Evolutionary conservation across 78 protist genomes (phyloP).

Genomic region (Capsaspora owczarzaki): DNA sequence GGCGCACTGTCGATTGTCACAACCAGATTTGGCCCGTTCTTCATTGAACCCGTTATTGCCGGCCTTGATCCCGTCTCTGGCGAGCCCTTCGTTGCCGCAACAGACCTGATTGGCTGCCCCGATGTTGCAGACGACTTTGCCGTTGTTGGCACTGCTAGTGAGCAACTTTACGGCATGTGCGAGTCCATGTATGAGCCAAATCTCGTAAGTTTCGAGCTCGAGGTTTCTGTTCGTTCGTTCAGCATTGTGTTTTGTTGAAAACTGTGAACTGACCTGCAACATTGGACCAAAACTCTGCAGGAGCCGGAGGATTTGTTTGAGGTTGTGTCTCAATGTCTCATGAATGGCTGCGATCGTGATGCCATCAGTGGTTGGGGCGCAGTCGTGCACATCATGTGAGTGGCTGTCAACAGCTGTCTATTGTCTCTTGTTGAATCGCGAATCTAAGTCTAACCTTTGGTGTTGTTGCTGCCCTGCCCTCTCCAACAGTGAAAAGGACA

Average conservation of each 20-base stretch:
- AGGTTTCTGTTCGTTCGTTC: neutral
- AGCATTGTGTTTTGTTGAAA: neutral
- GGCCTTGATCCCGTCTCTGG: slow-evolving; percentile 64
- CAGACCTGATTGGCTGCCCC: slow-evolving; percentile 88
- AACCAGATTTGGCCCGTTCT: slow-evolving; percentile 87
- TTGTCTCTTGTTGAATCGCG: neutral
- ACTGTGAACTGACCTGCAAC: no score
- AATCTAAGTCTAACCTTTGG: neutral
- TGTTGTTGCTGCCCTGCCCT: no score
- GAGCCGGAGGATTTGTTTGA: slow-evolving; percentile 43
- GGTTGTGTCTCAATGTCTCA: slow-evolving; percentile 59
- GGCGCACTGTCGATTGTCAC: no score
- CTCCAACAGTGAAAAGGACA: slow-evolving; percentile 14
- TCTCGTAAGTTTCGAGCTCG: slow-evolving; percentile 56
- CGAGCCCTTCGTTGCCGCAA: slow-evolving; percentile 66
- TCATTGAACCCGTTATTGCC: slow-evolving; percentile 85
- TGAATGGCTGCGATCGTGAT: slow-evolving; percentile 85
- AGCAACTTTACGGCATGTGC: slow-evolving; percentile 76
- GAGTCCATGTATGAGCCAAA: slow-evolving; percentile 68
- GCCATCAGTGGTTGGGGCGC: slow-evolving; percentile 94
- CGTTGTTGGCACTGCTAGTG: slow-evolving; percentile 76
- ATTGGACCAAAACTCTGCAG: no score
- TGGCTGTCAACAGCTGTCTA: neutral
- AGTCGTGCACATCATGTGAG: slow-evolving; percentile 66
- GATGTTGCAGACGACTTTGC: slow-evolving; percentile 70